These are phyloP conservation scores for Tardiomyces digboiensis DNA, from an alignment of 1,139 yeast genomes.

Conservation along the genomic window DNA sequence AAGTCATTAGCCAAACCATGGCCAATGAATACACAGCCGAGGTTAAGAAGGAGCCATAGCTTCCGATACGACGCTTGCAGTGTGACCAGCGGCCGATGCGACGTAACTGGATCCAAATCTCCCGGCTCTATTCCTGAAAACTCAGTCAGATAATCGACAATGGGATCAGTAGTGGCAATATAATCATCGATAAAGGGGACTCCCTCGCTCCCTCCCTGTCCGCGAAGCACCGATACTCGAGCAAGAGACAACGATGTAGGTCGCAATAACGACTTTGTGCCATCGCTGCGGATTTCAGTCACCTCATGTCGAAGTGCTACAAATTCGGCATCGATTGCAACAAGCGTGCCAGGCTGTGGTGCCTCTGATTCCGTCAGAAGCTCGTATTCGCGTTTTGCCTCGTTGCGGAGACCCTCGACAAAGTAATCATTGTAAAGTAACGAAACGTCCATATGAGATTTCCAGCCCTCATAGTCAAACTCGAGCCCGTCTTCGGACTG, in stretches of 20 bases:
- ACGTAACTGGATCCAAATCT: slow-evolving; percentile 64
- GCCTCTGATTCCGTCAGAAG: slow-evolving; percentile 58
- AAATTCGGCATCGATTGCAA: slow-evolving; percentile 97
- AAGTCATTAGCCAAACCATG: slow-evolving; percentile 92
- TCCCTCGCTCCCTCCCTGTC: slow-evolving; percentile 59
- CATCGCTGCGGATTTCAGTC: slow-evolving; percentile 65
- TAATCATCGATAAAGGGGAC: slow-evolving; percentile 91
- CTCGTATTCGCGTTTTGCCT: slow-evolving; percentile 51
- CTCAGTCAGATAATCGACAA: slow-evolving; percentile 80
- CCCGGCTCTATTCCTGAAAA: slow-evolving; percentile 92
- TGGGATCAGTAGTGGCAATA: slow-evolving; percentile 55
- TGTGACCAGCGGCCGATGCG: slow-evolving; percentile 67
- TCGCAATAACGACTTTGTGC: slow-evolving; percentile 54
- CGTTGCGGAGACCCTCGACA: slow-evolving; percentile 58
- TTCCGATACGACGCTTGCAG: slow-evolving; percentile 80
- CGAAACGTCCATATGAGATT: slow-evolving; percentile 42
- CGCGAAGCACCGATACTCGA: slow-evolving; percentile 79
- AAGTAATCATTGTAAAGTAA: slow-evolving; percentile 71
- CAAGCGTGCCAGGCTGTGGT: slow-evolving; percentile 62
- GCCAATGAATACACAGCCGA: slow-evolving; percentile 91
- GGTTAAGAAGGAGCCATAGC: slow-evolving; percentile 76
- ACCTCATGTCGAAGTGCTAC: slow-evolving; percentile 76
- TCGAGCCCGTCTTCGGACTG: slow-evolving; percentile 23
- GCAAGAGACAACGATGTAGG: slow-evolving; percentile 80
- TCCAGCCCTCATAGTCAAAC: slow-evolving; percentile 35